These are phyloP conservation scores for Yamadazyma sp. DNA, from an alignment of 805 yeast genomes.

Conservation along the genomic window DNA sequence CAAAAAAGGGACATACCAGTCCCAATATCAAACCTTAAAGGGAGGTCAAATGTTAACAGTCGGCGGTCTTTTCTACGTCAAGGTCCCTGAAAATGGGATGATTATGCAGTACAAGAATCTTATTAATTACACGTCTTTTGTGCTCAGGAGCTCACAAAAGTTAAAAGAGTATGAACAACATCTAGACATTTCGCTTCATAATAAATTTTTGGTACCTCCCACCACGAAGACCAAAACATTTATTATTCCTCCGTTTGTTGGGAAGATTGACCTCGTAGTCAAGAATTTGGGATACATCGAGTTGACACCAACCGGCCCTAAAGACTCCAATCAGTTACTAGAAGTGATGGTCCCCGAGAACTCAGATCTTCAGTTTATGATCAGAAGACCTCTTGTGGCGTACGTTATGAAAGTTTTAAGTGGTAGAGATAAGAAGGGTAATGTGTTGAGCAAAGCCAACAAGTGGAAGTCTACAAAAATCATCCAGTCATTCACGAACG, in stretches of 20 bases:
- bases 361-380: constrained; percentile 41
- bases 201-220: constrained; percentile 15
- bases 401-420: constrained; percentile 39
- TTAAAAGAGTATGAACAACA: constrained; percentile 20
- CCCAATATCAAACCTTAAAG: constrained; percentile 37
- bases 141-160: constrained; percentile 18
- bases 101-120: constrained; percentile 35
- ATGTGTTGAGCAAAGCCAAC: constrained; percentile 22
- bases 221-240: constrained; percentile 35
- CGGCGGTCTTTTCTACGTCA: constrained; percentile 62
- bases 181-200: constrained; percentile 18
- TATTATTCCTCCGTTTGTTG: constrained; percentile 69
- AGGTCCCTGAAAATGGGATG: constrained; percentile 45
- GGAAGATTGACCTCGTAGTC: constrained; percentile 63
- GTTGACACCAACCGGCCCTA: constrained; percentile 57
- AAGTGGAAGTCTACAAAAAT: constrained; percentile 20
- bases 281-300: constrained; percentile 64
- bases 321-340: constrained; percentile 25
- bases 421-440: constrained; percentile 27
- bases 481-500: constrained; percentile 18
- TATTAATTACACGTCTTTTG: constrained; percentile 63
- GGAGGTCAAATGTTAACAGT: constrained; percentile 48
- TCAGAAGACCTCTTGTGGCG: constrained; percentile 52
- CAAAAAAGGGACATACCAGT: constrained; percentile 29
- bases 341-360: constrained; percentile 55